phyloP scores from a whole-genome alignment of 2,329 filamentous ascomycete species.

The Ceratocystis alfenasii region DNA sequence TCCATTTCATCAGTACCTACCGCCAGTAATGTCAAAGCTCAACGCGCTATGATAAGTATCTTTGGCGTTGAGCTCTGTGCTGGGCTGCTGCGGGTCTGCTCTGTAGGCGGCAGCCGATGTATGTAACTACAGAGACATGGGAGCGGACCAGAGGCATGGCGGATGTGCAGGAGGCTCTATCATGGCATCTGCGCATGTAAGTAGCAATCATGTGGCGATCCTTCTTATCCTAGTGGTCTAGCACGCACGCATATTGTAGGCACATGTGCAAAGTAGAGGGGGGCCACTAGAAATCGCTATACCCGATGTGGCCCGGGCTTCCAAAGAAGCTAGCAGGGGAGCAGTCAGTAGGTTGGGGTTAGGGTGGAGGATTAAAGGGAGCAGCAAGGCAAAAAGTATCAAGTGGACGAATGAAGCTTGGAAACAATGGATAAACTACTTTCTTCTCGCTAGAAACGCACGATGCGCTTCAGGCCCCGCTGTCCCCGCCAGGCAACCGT shows the following conservation, averaged over 20 bases:
- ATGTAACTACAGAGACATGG: too few species aligned
- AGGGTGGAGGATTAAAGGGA: background rate
- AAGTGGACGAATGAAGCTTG: background rate
- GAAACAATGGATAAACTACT: background rate
- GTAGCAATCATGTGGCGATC: constrained; percentile 4
- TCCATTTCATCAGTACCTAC: background rate
- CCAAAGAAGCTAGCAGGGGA: background rate
- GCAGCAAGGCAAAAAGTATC: background rate
- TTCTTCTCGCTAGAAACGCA: background rate
- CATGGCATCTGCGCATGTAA: background rate
- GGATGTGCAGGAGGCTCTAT: background rate
- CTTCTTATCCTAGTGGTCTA: background rate
- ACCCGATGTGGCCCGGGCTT: background rate
- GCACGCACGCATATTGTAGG: background rate
- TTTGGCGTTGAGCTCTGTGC: background rate
- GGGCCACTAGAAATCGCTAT: constrained; percentile 1
- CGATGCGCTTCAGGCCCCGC: background rate
- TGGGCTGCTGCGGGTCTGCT: background rate
- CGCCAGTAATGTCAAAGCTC: background rate
- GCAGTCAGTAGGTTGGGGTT: background rate
- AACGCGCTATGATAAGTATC: constrained; percentile 2
- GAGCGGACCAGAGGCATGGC: too few species aligned
- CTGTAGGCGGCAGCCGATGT: background rate
- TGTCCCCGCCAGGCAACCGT: background rate
- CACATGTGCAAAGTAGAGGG: background rate